Evolutionary conservation across 495 filamentous ascomycete genomes (phyloP), one percentile per base, ranked within the genome.

Genomic region (Aspergillus diversus): DNA sequence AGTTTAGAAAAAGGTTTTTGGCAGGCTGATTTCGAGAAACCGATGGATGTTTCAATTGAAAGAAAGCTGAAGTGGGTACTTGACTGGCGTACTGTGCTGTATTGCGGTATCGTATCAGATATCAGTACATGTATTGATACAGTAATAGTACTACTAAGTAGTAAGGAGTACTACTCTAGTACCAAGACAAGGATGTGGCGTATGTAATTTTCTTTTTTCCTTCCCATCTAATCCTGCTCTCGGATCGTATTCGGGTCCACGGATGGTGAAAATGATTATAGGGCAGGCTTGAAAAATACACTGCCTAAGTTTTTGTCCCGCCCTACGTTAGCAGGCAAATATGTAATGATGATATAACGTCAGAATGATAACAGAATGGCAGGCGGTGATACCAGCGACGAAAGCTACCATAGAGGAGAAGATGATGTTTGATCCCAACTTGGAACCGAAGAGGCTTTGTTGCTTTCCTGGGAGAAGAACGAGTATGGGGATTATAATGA

Each of bases 1-100:
- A 71, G 70, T 70, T 69, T 64, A 67, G 48, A 63, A 66, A 70
- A 73, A 63, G 64, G 67, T 69, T 68, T 50, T 64, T 71, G 63
- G 66, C 68, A 71, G 62, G 69, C 63, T 66, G 63, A 67, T 61
- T 66, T 59, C 61, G 64, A 71, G 66, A 71, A 70, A 59, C 60
- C 39, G 63, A 60, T 70, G 65, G 68, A 71, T 71, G 66, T 71
- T 71, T 71, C 69, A 66, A 67, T 64, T 65, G 64, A 71, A 67
- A 63, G 60, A 67, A 60, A 69, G 69, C 64, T 69, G 66, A 43
- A 58, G 69, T 71, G 69, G 69, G 57, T 56, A 60, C 64, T 27
- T 53, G 56, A 55, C 42, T 66, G 59, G 57, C 58, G 69, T 64
- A 67, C 57, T 63, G 32, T 31, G 60, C 59, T 48, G 59, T 62